phyloP scores from a whole-genome alignment of 1,284 basidiomycete species.

The Binderoboletus segoi region DNA sequence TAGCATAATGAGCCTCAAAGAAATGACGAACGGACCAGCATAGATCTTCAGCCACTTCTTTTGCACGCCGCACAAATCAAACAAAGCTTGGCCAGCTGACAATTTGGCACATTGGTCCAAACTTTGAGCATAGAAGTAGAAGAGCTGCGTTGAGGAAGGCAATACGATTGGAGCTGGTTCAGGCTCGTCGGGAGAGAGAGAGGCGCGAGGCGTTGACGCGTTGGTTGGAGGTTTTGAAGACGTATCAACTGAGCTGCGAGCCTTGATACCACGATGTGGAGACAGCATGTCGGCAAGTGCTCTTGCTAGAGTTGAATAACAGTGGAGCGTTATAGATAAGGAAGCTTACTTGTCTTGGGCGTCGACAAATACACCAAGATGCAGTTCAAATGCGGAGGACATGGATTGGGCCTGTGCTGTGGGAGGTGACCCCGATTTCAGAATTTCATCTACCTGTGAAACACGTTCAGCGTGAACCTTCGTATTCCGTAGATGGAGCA shows the following conservation, averaged over 20 bases:
- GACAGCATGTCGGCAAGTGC: conserved; percentile 81
- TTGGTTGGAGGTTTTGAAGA: conserved; percentile 28
- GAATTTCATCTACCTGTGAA: conserved; percentile 59
- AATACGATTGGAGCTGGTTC: conserved; percentile 70
- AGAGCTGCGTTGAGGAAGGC: conserved; percentile 93
- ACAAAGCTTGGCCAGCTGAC: conserved; percentile 80
- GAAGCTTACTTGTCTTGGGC: conserved; percentile 84
- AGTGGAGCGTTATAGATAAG: neutral
- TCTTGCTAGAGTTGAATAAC: conserved; percentile 40
- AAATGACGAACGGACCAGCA: conserved; percentile 63
- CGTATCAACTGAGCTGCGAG: conserved; percentile 69
- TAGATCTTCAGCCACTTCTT: conserved; percentile 95
- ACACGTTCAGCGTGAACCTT: neutral
- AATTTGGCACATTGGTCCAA: conserved; percentile 91
- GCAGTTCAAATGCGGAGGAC: conserved; percentile 86
- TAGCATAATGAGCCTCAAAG: neutral
- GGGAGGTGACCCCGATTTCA: conserved; percentile 54
- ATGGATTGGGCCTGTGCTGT: conserved; percentile 62
- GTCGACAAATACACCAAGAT: conserved; percentile 92
- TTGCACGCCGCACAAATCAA: conserved; percentile 78
- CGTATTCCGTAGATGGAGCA: conserved; percentile 5
- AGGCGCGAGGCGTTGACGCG: conserved; percentile 41
- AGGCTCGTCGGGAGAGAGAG: conserved; percentile 48
- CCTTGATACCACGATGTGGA: conserved; percentile 66
- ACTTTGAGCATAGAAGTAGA: conserved; percentile 96